Conservation (phyloP, 2,329 filamentous ascomycete species). For the Acephala macrosclerotiorum region DNA sequence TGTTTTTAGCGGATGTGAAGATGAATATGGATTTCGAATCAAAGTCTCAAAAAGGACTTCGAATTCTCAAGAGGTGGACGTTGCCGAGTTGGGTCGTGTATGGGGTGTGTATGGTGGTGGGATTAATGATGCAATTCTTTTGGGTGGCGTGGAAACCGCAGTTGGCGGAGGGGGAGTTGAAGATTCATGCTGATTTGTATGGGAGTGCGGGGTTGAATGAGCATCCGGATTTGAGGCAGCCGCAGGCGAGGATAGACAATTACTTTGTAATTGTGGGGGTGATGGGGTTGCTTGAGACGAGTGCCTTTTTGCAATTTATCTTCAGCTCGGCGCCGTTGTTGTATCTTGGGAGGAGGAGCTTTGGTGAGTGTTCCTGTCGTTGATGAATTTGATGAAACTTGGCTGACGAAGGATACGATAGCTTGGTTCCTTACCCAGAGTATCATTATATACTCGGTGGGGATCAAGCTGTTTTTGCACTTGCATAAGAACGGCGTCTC, state of each 20-base stretch:
- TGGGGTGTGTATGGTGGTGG: slow-evolving; percentile 38
- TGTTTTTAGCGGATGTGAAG: slow-evolving; percentile 50
- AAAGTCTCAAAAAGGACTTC: slow-evolving; percentile 36
- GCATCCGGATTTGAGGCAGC: slow-evolving; percentile 44
- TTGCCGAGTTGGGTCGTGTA: slow-evolving; percentile 41
- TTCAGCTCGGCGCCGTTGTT: slow-evolving; percentile 47
- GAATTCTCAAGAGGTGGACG: slow-evolving; percentile 24
- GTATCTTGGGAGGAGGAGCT: slow-evolving; percentile 50
- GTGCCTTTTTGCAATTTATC: slow-evolving; percentile 45
- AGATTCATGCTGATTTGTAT: slow-evolving; percentile 51
- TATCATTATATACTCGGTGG: slow-evolving; percentile 50
- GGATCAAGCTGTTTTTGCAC: slow-evolving; percentile 47
- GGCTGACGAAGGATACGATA: slow-evolving; percentile 29
- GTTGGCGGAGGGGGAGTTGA: slow-evolving; percentile 47
- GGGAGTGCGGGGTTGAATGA: slow-evolving; percentile 46
- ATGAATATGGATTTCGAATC: slow-evolving; percentile 50
- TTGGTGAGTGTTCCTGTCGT: slow-evolving; percentile 47
- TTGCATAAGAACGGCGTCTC: slow-evolving; percentile 14
- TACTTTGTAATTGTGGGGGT: slow-evolving; percentile 53
- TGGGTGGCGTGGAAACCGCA: slow-evolving; percentile 50
- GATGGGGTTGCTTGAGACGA: slow-evolving; percentile 50
- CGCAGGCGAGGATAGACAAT: slow-evolving; percentile 50
- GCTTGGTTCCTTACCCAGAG: slow-evolving; percentile 52
- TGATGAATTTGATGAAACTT: not conserved
- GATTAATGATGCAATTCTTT: slow-evolving; percentile 50